phyloP scores from a whole-genome alignment of 1,284 basidiomycete genomes.

The Malassezia pachydermatis region DNA sequence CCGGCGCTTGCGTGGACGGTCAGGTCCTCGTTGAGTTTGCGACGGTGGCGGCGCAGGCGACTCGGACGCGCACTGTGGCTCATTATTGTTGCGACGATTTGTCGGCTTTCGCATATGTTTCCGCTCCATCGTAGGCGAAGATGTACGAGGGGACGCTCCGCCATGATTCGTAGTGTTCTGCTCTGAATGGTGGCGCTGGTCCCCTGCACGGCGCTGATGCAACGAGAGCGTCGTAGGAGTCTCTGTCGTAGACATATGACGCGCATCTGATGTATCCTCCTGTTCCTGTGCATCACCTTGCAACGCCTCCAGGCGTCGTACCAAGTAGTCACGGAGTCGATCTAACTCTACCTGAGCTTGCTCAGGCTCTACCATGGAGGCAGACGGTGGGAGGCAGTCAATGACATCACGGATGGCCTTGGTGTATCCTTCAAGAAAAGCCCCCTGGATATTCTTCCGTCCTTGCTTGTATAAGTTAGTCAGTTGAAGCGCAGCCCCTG shows the following conservation, averaged over 20 bases:
- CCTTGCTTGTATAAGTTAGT: constrained; percentile 19
- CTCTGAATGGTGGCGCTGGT: neutral
- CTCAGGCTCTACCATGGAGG: neutral
- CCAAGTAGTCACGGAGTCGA: constrained; percentile 3
- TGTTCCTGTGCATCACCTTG: constrained; percentile 9
- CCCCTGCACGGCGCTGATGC: neutral
- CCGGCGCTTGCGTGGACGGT: constrained; percentile 3
- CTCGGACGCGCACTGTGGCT: too few relatives aligned
- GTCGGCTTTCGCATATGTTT: too few relatives aligned
- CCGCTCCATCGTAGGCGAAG: neutral
- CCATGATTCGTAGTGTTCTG: neutral
- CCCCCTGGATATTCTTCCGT: constrained; percentile 6
- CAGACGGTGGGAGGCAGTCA: neutral
- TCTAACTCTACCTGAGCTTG: neutral
- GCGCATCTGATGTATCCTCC: neutral
- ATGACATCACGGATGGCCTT: constrained; percentile 12
- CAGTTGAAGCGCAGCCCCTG: constrained; percentile 15
- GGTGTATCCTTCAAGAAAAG: constrained; percentile 12
- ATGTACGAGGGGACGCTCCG: neutral
- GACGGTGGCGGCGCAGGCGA: too few relatives aligned
- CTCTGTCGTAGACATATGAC: neutral
- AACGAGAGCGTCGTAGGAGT: neutral
- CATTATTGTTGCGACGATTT: too few relatives aligned
- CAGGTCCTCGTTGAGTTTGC: neutral
- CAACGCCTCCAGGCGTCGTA: constrained; percentile 9